These are phyloP conservation scores for Phyllosticta paracitricarpa DNA, from an alignment of 2,329 filamentous ascomycete genomes.

Conservation along the genomic window DNA sequence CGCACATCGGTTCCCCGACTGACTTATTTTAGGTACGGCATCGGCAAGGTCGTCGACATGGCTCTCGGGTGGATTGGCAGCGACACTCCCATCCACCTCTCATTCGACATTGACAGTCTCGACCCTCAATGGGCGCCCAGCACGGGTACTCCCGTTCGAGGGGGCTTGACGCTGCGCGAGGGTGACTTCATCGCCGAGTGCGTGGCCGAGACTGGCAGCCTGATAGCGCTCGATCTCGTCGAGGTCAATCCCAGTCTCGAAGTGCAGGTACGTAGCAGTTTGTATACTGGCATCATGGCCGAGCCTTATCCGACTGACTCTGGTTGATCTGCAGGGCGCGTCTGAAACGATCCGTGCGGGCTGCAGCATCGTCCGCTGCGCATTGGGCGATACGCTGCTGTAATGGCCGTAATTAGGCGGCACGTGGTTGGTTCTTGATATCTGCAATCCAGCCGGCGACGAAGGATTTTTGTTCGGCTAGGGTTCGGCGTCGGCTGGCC, in stretches of 20 bases:
- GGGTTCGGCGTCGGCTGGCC: not conserved
- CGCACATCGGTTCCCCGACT: not conserved
- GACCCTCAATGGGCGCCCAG: conserved; percentile 95
- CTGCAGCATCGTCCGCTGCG: conserved; percentile 83
- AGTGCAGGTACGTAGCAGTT: conserved; percentile 8
- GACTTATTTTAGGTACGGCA: conserved; percentile 57
- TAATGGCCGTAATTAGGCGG: conserved; percentile 31
- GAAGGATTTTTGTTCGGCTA: not conserved
- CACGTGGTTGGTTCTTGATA: not conserved
- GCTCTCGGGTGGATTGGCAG: conserved; percentile 89
- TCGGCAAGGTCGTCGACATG: conserved; percentile 95
- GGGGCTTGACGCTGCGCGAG: conserved; percentile 85
- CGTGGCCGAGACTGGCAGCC: conserved; percentile 46
- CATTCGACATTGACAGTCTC: conserved; percentile 92
- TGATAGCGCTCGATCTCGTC: conserved; percentile 49
- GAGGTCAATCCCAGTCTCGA: conserved; percentile 43
- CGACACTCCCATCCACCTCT: conserved; percentile 93
- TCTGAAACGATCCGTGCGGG: conserved; percentile 83
- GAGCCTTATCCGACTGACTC: not conserved
- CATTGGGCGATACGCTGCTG: conserved; percentile 81
- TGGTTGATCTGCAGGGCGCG: conserved; percentile 45
- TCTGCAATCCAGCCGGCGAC: not conserved
- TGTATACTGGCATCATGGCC: not conserved
- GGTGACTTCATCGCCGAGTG: conserved; percentile 89
- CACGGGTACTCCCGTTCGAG: conserved; percentile 89